Evolutionary conservation across 352 stramenopile genomes (phyloP).

Genomic region (Phytophthora tubulina): DNA sequence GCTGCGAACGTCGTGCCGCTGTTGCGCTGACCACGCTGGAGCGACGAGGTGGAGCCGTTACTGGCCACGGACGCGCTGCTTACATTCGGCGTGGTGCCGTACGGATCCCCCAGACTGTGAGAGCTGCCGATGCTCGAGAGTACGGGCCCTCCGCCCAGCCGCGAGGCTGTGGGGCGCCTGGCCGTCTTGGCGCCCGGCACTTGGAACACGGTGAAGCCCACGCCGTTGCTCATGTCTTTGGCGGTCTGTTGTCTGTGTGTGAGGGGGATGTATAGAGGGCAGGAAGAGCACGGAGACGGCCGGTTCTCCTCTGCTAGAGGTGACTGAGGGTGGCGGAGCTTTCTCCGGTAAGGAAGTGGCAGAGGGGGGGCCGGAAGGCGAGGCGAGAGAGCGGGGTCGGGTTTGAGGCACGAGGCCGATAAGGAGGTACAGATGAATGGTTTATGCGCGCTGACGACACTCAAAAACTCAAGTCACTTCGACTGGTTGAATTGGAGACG

Average conservation of each 20-base stretch:
- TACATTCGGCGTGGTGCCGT: constrained; percentile 12
- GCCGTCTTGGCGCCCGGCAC: constrained; percentile 56
- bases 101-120: constrained; percentile 36
- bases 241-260: constrained; percentile 9
- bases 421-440: not conserved
- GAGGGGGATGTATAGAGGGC: not conserved
- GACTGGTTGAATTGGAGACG: constrained; percentile 10
- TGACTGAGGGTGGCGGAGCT: constrained; percentile 10
- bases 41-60: constrained; percentile 24
- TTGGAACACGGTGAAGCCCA: constrained; percentile 77
- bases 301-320: constrained; percentile 22
- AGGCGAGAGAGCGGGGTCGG: constrained; percentile 1
- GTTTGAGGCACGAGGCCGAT: constrained; percentile 4
- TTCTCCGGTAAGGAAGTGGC: constrained; percentile 19
- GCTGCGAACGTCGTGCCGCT: constrained; percentile 49
- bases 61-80: constrained; percentile 18
- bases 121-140: constrained; percentile 25
- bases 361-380: constrained; percentile 23
- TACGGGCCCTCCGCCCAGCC: constrained; percentile 35
- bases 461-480: constrained; percentile 9
- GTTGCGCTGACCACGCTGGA: constrained; percentile 43
- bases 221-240: constrained; percentile 46
- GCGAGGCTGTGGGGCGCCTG: constrained; percentile 32
- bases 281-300: constrained; percentile 7
- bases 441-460: not conserved